Base-by-base conservation (phyloP, 495 filamentous ascomycete species). In the Tricharina praecox region DNA sequence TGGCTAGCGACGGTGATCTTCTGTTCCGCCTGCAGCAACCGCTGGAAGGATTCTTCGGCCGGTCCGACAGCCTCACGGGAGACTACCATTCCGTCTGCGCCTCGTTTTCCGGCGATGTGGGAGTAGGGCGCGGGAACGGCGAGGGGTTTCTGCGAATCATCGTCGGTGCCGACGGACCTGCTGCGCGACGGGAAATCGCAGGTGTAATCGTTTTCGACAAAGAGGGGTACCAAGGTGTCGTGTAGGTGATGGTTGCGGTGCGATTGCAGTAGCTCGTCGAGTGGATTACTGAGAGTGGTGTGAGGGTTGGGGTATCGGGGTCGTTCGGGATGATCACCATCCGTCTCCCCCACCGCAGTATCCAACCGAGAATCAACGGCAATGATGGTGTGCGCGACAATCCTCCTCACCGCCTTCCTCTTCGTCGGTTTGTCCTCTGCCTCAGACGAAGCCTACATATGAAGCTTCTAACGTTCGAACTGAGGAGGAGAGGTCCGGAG, bases 121-220 rank as follows among this genome's bases (percentile, higher is more conserved):
- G 48, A 41, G 37, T 50, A 59, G 10, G 55, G 54, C 3, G 57
- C 34, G 19, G 57, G 55, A 15, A 56, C 36, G 23, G 32, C 48
- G 48, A 55, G 41, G 10, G 52, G 47, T n/a, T n/a, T n/a, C 0
- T 42, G 36, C 23, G 26, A 35, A 18, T 10, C 8, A 1, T 2
- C 9, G n/a, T 16, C 3, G n/a, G 18, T 18, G 25, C 1, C 24
- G 24, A 18, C 8, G 7, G 51, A 19, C n/a, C 68, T 69, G 48
- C 60, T 63, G 50, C 67, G 70, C 38, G 70, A 70, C 45, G 65
- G 66, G 52, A 55, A 51, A 30, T 48, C 71, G 47, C 57, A 60
- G 34, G 43, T 1, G 30, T 60, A 60, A 28, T 43, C 43, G 23
- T 60, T 45, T 47, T 60, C 57, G 20, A 20, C 9, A 39, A 60